Percentiles rank a stretch among this genome's conserved stretches.
These are phyloP conservation scores for Fusarium mexicanum DNA, from an alignment of 2,329 filamentous ascomycete species.

Conservation along the genomic window DNA sequence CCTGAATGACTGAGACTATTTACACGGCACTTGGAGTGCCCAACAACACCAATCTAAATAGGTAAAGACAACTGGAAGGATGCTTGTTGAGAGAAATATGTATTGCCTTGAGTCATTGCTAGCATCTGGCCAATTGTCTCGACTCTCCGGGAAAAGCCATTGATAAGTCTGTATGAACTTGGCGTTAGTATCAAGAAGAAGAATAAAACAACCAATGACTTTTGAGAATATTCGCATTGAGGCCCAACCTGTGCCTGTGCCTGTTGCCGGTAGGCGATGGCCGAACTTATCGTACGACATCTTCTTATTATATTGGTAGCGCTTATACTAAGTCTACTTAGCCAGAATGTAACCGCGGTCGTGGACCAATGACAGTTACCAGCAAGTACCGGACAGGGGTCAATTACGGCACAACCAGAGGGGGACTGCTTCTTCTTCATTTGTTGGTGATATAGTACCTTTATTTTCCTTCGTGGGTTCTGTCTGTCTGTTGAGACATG, in stretches of 20 bases:
- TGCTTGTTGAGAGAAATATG: background rate
- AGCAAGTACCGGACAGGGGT: background rate
- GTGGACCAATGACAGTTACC: background rate
- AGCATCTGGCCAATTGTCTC: background rate
- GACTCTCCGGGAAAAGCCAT: background rate
- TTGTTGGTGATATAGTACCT: background rate
- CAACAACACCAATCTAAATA: background rate
- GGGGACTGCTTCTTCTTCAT: background rate
- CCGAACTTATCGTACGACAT: background rate
- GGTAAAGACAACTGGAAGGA: background rate
- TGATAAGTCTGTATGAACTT: background rate
- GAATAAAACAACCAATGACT: background rate
- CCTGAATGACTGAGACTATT: too few relatives aligned
- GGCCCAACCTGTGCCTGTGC: background rate
- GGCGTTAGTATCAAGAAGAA: background rate
- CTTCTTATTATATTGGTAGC: background rate
- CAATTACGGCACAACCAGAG: background rate
- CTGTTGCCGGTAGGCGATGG: background rate
- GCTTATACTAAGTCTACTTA: background rate
- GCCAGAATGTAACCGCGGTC: background rate
- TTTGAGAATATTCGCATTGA: too few relatives aligned
- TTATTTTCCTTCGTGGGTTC: background rate
- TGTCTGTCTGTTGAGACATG: background rate
- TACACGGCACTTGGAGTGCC: background rate
- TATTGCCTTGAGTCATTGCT: background rate